These are phyloP conservation scores for Apophysomyces elegans DNA, from an alignment of 371 early-diverging fungal species.

Conservation along the genomic window DNA sequence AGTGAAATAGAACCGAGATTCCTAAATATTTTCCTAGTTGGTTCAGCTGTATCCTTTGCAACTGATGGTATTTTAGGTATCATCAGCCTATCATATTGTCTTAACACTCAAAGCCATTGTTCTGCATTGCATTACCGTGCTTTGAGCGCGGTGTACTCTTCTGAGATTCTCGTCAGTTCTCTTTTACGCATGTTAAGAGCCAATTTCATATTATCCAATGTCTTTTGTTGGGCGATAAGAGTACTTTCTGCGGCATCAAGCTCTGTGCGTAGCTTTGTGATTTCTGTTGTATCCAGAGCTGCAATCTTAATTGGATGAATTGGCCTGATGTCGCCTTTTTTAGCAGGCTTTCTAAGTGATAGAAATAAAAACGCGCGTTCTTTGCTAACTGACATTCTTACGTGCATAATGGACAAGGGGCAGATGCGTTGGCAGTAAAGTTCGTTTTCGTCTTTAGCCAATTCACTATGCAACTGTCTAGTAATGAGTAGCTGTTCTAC, in stretches of 20 bases:
- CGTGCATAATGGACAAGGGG: constrained; percentile 14
- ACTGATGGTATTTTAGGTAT: not conserved
- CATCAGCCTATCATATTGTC: not conserved
- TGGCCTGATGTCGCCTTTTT: constrained; percentile 7
- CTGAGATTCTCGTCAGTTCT: not conserved
- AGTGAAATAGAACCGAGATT: not conserved
- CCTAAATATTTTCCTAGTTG: not conserved
- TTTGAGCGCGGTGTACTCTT: not conserved
- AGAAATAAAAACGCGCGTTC: not conserved
- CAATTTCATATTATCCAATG: not conserved
- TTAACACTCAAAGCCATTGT: not conserved
- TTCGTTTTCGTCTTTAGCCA: constrained; percentile 12
- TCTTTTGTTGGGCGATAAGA: not conserved
- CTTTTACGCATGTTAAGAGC: constrained; percentile 4
- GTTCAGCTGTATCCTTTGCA: not conserved
- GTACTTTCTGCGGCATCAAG: not conserved
- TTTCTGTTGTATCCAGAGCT: constrained; percentile 7
- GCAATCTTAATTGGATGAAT: constrained; percentile 6
- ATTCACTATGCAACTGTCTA: constrained; percentile 7
- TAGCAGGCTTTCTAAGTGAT: not conserved
- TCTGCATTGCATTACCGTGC: not conserved
- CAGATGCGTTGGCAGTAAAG: constrained; percentile 1
- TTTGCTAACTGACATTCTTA: not conserved
- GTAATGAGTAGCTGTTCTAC: not conserved
- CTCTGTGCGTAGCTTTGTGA: not conserved